Base-by-base conservation (phyloP, 208 protist genomes). In the Herpetomonas muscarum region DNA sequence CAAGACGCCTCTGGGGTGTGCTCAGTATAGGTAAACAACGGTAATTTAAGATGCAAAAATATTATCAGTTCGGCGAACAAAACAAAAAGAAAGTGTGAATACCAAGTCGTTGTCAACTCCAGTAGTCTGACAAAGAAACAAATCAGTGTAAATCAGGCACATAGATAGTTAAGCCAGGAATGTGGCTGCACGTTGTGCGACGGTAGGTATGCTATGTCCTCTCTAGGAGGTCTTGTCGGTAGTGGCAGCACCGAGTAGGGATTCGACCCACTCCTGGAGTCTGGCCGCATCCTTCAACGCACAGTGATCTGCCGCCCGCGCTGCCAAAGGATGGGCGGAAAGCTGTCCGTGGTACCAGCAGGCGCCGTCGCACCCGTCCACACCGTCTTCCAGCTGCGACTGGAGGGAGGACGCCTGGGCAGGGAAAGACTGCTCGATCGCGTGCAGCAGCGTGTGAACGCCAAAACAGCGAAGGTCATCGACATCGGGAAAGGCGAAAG, bases 381-480 rank as follows among this genome's bases (percentile, higher is more conserved):
- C n/a, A n/a, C n/a, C n/a, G n/a, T n/a, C n/a, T n/a, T n/a, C n/a
- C n/a, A n/a, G n/a, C n/a, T n/a, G n/a, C n/a, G n/a, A n/a, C n/a
- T n/a, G n/a, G n/a, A n/a, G n/a, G n/a, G n/a, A n/a, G n/a, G n/a
- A n/a, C n/a, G n/a, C n/a, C n/a, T n/a, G n/a, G n/a, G n/a, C n/a
- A n/a, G n/a, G n/a, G n/a, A n/a, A n/a, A n/a, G n/a, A n/a, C n/a
- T n/a, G n/a, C n/a, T n/a, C n/a, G n/a, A n/a, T n/a, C n/a, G n/a
- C n/a, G n/a, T n/a, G n/a, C n/a, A n/a, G n/a, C n/a, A n/a, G n/a
- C n/a, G n/a, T n/a, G n/a, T n/a, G n/a, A n/a, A n/a, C n/a, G n/a
- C n/a, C n/a, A n/a, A n/a, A 83, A 54, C 68, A 79, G 29, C 31
- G 47, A 45, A 87, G 73, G 13, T 76, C 61, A 10, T 67, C 54